Percentiles rank a stretch among this genome's conserved stretches.
phyloP scores from a whole-genome alignment of 2,329 filamentous ascomycete species.

The Ceratocystis diversiconidia region DNA sequence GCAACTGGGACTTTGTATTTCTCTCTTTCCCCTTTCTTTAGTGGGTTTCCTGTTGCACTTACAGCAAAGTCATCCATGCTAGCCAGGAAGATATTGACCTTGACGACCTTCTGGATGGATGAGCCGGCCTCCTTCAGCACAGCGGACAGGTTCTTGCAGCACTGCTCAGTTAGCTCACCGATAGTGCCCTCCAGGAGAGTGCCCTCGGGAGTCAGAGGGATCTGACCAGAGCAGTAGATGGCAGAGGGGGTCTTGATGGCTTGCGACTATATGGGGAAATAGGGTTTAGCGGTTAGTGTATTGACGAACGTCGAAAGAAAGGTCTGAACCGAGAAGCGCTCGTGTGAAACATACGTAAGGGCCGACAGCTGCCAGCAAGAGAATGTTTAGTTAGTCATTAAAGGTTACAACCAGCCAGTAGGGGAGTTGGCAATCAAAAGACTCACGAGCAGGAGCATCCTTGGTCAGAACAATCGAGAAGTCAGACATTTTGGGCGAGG shows the following conservation, averaged over 20 bases:
- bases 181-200: slow-evolving; percentile 44
- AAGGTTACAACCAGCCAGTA: too few relatives aligned
- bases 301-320: too few relatives aligned
- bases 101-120: slow-evolving; percentile 66
- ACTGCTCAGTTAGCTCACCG: slow-evolving; percentile 46
- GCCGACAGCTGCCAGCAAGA: slow-evolving; percentile 36
- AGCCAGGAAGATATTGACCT: slow-evolving; percentile 80
- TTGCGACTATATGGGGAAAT: slow-evolving; percentile 36
- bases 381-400: background rate
- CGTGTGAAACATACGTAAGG: slow-evolving; percentile 40
- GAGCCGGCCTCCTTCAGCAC: slow-evolving; percentile 74
- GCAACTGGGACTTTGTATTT: background rate
- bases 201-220: slow-evolving; percentile 49
- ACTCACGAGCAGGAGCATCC: slow-evolving; percentile 45
- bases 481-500: slow-evolving; percentile 16
- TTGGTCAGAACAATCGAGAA: slow-evolving; percentile 38
- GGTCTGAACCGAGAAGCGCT: too few relatives aligned
- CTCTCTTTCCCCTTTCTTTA: too few relatives aligned
- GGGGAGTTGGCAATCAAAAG: background rate
- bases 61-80: slow-evolving; percentile 79
- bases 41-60: slow-evolving; percentile 21
- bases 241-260: slow-evolving; percentile 50
- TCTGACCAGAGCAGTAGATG: slow-evolving; percentile 58
- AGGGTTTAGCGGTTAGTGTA: background rate
- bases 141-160: slow-evolving; percentile 65